Evolutionary conservation across 2,329 filamentous ascomycete species (phyloP).

Genomic region (Monosporascus ibericus): DNA sequence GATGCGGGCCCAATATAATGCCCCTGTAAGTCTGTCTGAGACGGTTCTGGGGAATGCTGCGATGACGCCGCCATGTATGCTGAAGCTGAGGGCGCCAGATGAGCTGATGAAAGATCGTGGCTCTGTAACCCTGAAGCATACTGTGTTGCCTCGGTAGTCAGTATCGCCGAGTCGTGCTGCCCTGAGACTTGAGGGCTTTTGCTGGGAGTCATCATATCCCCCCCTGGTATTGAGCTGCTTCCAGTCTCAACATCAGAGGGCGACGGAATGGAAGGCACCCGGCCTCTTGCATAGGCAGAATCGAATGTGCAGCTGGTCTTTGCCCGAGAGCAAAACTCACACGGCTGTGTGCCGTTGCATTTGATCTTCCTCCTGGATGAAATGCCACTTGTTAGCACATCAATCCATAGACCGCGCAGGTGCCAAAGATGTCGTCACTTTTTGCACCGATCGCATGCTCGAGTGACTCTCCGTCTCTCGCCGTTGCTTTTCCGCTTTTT

Average conservation of each 20-base stretch:
- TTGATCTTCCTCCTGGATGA: slow-evolving; percentile 29
- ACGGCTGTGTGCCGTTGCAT: slow-evolving; percentile 34
- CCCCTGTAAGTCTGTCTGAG: slow-evolving; percentile 38
- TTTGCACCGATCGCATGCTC: slow-evolving; percentile 43
- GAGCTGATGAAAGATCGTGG: too few relatives aligned
- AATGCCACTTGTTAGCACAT: too few relatives aligned
- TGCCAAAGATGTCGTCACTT: slow-evolving; percentile 24
- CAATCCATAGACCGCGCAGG: background rate
- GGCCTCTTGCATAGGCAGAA: slow-evolving; percentile 41
- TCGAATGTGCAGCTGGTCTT: slow-evolving; percentile 38
- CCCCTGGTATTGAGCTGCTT: too few relatives aligned
- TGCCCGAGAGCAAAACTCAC: slow-evolving; percentile 26
- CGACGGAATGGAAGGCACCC: slow-evolving; percentile 32
- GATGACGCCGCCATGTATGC: slow-evolving; percentile 15
- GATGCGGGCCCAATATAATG: slow-evolving; percentile 42
- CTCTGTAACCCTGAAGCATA: too few relatives aligned
- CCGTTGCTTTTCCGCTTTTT: slow-evolving; percentile 10
- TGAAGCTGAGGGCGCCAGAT: too few relatives aligned
- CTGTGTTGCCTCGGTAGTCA: too few relatives aligned
- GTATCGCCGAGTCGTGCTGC: too few relatives aligned
- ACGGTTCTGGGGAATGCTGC: slow-evolving; percentile 37
- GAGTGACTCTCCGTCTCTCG: slow-evolving; percentile 36
- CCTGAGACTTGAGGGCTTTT: too few relatives aligned
- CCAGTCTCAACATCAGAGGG: slow-evolving; percentile 7
- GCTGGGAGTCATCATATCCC: too few relatives aligned